Base-by-base conservation (phyloP, 768 basidiomycete genomes). In the Paxillus rubicundulus region DNA sequence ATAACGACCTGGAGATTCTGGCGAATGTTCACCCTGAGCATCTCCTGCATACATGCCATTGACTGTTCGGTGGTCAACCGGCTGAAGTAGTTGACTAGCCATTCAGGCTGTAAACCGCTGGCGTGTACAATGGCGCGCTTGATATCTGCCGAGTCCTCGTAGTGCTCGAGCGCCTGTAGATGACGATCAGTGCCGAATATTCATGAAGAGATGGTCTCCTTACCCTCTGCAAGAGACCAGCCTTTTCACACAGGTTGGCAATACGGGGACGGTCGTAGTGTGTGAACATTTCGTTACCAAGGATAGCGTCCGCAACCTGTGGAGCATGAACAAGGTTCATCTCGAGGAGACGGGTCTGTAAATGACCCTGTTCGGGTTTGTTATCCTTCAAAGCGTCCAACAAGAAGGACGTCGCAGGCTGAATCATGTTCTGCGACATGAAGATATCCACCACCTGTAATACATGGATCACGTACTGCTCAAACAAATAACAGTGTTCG, bases 341-440 rank as follows among this genome's bases (percentile, higher is more conserved):
- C 72, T 99, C 97, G 43, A 99, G 77, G 13, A 99, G 81, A 54
- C 95, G 88, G 0, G 97, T 99, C 72, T 99, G 97, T 13, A 99
- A 76, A 59, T 88, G 93, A 0, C 85, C 96, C 66, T 99, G 96
- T 70, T 99, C 97, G 0, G 95, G 91, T 67, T 89, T 89, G 77
- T 99, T 98, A 50, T 99, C 97, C 76, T 99, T 98, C 61, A 99
- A 78, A 18, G 95, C 97, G 65, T 98, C 97, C 53, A 99, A 75
- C 44, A 98, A 76, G 86, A 99, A 98, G 1, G 93, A 95, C 0
- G 97, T 99, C 5, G 97, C 97, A 17, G 95, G 96, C 70, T 98
- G 97, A 52, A 98, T 95, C 93, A 98, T 92, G 74, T 98, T 98
- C 68, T 97, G 95, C 0, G 89, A 89, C 93, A 98, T 97, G 78